Evolutionary conservation across 331 rosid genomes (phyloP).

Genomic region (Quercus tomentella): DNA sequence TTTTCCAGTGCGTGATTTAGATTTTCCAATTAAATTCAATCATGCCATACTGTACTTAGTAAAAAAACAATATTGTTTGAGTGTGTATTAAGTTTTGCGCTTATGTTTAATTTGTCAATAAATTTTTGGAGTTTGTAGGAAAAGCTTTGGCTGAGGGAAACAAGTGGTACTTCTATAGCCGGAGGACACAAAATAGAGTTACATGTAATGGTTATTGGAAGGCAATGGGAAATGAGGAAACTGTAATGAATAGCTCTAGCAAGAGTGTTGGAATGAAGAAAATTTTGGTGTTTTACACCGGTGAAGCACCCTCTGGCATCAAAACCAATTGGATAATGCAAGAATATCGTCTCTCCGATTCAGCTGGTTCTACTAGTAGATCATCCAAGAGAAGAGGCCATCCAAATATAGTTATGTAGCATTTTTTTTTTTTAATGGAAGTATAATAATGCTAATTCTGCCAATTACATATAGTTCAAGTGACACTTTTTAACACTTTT

Average conservation of each 20-base stretch:
- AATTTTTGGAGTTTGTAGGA: slow-evolving; percentile 33
- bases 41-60: too few relatives aligned
- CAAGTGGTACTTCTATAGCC: slow-evolving; percentile 88
- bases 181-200: slow-evolving; percentile 58
- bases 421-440: not conserved
- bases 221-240: slow-evolving; percentile 68
- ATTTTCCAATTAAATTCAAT: too few relatives aligned
- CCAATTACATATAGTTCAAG: too few relatives aligned
- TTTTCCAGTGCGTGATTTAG: too few relatives aligned
- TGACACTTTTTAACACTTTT: too few relatives aligned
- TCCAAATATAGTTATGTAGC: slow-evolving; percentile 46
- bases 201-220: slow-evolving; percentile 78
- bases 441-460: not conserved
- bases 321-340: slow-evolving; percentile 92
- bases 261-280: slow-evolving; percentile 70
- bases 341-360: slow-evolving; percentile 68
- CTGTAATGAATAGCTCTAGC: slow-evolving; percentile 48
- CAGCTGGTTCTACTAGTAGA: slow-evolving; percentile 34
- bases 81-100: too few relatives aligned
- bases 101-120: too few relatives aligned
- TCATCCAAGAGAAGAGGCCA: slow-evolving; percentile 59
- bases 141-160: slow-evolving; percentile 89
- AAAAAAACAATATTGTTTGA: too few relatives aligned
- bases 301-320: slow-evolving; percentile 48
- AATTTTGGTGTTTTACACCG: slow-evolving; percentile 52